A percentile compares a stretch with the other conserved stretches of the same genome.
Conservation (phyloP, 225 moss, liverwort and hornwort species). For the Asterella californica region DNA sequence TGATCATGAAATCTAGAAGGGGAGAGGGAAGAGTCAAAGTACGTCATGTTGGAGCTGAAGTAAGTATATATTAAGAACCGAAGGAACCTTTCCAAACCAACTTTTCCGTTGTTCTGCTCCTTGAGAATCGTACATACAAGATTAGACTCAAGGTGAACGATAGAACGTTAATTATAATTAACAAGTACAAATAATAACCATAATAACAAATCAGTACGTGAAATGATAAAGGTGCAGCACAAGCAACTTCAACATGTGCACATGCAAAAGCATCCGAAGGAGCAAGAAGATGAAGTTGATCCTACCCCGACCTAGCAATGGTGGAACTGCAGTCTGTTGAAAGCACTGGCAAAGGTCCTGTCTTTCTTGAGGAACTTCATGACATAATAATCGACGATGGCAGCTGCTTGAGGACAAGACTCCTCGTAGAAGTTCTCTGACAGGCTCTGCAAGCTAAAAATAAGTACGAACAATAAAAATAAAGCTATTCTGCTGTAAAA, state of each 20-base stretch:
- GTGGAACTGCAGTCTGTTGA: slow-evolving; percentile 13
- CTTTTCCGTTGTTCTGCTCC: too few species aligned
- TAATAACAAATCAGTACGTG: not conserved
- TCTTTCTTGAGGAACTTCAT: too few species aligned
- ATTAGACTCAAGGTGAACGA: not conserved
- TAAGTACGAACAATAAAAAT: too few species aligned
- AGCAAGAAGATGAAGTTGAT: not conserved
- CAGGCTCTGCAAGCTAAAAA: not conserved
- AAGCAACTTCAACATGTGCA: not conserved
- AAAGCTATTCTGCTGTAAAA: too few species aligned
- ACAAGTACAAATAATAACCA: too few species aligned
- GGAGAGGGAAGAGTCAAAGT: too few species aligned
- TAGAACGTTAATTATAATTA: too few species aligned
- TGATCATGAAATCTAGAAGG: too few species aligned
- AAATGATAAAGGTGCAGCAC: not conserved
- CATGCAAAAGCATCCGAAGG: not conserved
- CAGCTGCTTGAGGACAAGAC: too few species aligned
- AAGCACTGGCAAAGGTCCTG: slow-evolving; percentile 4
- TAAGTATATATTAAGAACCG: not conserved
- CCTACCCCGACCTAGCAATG: slow-evolving; percentile 19
- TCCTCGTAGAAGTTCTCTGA: slow-evolving; percentile 16
- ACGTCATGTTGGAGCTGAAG: too few species aligned
- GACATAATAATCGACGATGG: too few species aligned
- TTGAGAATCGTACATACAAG: too few species aligned
- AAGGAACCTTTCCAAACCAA: not conserved